Evolutionary conservation across 768 basidiomycete genomes (phyloP).

Genomic region (Amyloporia xantha): DNA sequence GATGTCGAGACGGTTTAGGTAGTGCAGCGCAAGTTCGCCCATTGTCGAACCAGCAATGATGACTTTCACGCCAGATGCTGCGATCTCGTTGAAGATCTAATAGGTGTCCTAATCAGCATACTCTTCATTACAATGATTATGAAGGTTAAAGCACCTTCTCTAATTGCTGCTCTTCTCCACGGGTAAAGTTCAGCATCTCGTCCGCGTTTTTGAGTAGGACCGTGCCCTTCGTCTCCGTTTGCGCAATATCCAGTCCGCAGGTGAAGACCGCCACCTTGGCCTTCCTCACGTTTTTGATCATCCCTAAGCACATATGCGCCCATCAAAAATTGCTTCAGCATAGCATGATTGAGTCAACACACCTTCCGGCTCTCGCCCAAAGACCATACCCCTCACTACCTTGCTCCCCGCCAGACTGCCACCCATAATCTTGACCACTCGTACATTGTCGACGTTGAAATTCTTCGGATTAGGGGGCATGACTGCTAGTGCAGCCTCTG

Average conservation of each 20-base stretch:
- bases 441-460: slow-evolving; percentile 97
- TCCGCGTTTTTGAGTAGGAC: slow-evolving; percentile 92
- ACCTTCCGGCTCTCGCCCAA: slow-evolving; percentile 94
- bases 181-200: slow-evolving; percentile 95
- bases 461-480: slow-evolving; percentile 86
- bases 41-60: slow-evolving; percentile 90
- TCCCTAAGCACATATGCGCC: slow-evolving; percentile 50
- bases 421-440: slow-evolving; percentile 98
- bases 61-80: slow-evolving; percentile 89
- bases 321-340: too few relatives aligned
- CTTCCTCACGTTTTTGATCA: slow-evolving; percentile 72
- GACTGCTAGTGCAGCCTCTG: slow-evolving; percentile 87
- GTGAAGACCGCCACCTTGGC: slow-evolving; percentile 97
- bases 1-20: slow-evolving; percentile 89
- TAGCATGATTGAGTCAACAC: slow-evolving; percentile 15
- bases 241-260: slow-evolving; percentile 84
- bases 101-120: neutral
- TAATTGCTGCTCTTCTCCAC: slow-evolving; percentile 93
- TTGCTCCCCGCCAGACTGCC: slow-evolving; percentile 78
- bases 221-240: slow-evolving; percentile 99
- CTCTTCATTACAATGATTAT: neutral
- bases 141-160: slow-evolving; percentile 79
- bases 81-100: slow-evolving; percentile 95
- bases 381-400: slow-evolving; percentile 97
- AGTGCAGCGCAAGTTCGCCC: slow-evolving; percentile 95